Percentiles rank a stretch among this genome's conserved stretches.
These are phyloP conservation scores for Cercophora samala DNA, from an alignment of 495 filamentous ascomycete genomes.

Conservation along the genomic window DNA sequence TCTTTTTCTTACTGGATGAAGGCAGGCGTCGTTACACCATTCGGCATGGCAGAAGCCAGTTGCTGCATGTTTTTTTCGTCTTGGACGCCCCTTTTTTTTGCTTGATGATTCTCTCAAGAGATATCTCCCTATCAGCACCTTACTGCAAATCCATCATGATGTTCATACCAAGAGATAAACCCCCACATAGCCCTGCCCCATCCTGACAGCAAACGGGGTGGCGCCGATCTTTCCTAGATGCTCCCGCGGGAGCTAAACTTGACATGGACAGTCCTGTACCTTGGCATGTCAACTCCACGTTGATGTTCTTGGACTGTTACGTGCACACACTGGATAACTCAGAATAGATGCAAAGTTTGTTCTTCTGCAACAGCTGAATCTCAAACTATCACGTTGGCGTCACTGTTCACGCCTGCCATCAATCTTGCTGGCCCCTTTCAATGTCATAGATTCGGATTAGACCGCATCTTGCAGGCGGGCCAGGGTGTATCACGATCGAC, in stretches of 20 bases:
- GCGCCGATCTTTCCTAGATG: neutral
- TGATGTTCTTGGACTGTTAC: neutral
- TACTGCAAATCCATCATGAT: neutral
- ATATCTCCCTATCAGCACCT: neutral
- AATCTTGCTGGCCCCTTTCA: neutral
- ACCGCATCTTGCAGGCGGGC: neutral
- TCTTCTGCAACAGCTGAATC: neutral
- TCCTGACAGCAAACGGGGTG: conserved; percentile 5
- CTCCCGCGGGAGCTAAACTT: neutral
- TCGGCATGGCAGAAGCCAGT: neutral
- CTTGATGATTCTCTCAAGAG: neutral
- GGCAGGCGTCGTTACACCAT: neutral
- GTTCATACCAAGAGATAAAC: neutral
- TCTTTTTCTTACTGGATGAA: neutral
- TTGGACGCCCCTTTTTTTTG: neutral
- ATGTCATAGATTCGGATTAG: neutral
- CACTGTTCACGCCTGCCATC: neutral
- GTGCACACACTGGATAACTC: neutral
- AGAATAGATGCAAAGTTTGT: neutral
- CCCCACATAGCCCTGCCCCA: neutral
- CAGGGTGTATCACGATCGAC: neutral
- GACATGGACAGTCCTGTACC: neutral
- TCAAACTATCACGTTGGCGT: neutral
- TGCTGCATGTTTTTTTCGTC: neutral
- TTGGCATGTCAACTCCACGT: neutral